Evolutionary conservation across 805 yeast genomes (phyloP).

Genomic region (Cyberlindnera nakhonratchasimensis): DNA sequence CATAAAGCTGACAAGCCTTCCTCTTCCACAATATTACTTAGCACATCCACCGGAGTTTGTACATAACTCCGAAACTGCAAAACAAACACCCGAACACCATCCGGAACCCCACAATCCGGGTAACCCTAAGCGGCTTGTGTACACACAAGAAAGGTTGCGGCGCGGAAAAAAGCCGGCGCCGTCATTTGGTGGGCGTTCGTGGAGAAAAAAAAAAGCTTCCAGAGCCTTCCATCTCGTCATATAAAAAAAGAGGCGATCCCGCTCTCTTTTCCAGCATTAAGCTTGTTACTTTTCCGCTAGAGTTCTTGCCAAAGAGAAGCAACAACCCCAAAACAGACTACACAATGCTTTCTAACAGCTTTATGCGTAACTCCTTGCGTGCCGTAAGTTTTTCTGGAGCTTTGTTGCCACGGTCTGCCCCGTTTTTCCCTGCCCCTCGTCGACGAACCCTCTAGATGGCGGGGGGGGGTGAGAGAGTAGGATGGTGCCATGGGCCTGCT

Average conservation of each 20-base stretch:
- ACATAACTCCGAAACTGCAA: neutral
- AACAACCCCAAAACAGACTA: too few species aligned
- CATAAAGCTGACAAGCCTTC: neutral
- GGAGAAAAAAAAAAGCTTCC: constrained; percentile 4
- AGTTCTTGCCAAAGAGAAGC: constrained; percentile 1
- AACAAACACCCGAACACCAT: constrained; percentile 2
- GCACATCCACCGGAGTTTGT: neutral
- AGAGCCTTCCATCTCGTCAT: constrained; percentile 1
- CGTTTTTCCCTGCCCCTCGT: neutral
- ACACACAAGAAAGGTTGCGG: neutral
- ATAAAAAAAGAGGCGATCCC: too few species aligned
- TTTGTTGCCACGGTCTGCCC: too few species aligned
- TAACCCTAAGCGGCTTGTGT: constrained; percentile 1
- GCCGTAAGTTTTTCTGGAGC: constrained; percentile 18
- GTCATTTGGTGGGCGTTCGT: neutral
- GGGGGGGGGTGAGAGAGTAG: too few species aligned
- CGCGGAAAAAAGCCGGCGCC: constrained; percentile 3
- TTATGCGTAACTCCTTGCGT: constrained; percentile 27
- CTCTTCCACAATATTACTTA: neutral
- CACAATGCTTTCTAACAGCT: constrained; percentile 28
- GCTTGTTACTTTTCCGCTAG: too few species aligned
- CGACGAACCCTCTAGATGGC: neutral
- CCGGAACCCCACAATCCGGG: constrained; percentile 5
- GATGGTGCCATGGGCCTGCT: too few species aligned
- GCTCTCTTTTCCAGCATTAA: too few species aligned